Base-by-base conservation (phyloP, 441 rosid genomes). In the Aquilaria agallochum region DNA sequence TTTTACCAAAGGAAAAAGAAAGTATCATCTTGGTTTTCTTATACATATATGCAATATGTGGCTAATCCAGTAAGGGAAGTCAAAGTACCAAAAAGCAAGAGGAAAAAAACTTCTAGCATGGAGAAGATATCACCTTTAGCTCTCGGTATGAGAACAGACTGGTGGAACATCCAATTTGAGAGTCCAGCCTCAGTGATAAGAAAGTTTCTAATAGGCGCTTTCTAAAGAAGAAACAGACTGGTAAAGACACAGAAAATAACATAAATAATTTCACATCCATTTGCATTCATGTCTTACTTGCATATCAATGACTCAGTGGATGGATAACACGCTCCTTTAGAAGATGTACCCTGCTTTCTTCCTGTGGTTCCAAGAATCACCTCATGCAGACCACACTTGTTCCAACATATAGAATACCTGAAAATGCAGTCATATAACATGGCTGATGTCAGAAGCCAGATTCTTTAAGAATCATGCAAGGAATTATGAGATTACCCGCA, bases 341-440 rank as follows among this genome's bases (percentile, higher is more conserved):
- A 77, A 60, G 97, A 91, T 50, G 97, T 84, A 15, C 99, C 99
- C 75, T 89, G 97, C 76, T 91, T 91, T 75, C 96, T 84, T 54
- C 99, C 97, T 0, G 87, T 87, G 51, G 97, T 94, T 66, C 99
- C 99, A 63, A 89, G 96, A 74, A 89, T 62, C 30, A 87, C 99
- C 78, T 94, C 97, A 73, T 87, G 96, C 77, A 91, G 79, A 59
- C 94, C 92, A 64, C 78, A 80, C 61, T 74, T 87, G 69, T 89
- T 89, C 97, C 99, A 94, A 74, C 87, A 86, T 63, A 91, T 68
- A 46, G 96, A 91, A 73, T 87, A 94, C 74, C 97, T 94, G 69
- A 15, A 49, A 67, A 71, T 55, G 63, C 74, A 67, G 50, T 32
- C 50, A 64, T 20, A 63, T 51, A 53, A 12, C 58, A 62, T 53